Base-by-base conservation (phyloP, 352 stramenopile genomes). In the Plasmopara halstedii region DNA sequence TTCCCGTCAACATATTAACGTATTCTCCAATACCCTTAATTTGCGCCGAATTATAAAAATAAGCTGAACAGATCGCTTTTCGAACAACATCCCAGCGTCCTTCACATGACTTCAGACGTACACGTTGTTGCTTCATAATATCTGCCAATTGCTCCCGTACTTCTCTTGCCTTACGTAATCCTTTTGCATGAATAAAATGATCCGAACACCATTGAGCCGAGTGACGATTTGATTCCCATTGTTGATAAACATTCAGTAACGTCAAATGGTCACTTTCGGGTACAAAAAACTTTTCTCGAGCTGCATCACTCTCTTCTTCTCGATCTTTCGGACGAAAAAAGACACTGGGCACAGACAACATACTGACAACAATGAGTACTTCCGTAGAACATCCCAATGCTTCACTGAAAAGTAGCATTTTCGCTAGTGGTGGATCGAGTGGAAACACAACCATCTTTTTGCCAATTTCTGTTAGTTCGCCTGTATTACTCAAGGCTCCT, bases 1-100 rank as follows among this genome's bases (percentile, higher is more conserved):
- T 98, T 13, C 95, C 95, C 25, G 88, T 98, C 15, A 99, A 70
- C 89, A 99, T 98, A 67, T 99, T 99, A n/a, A 99, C 94, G 66
- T 99, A 99, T 66, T 99, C 95, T 20, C 95, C 96, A 46, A 99
- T 98, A 15, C 95, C 95, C 72, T 99, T 99, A 63, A 99, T 98
- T 57, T 98, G 95, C 9, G 95, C 96, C 37, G 86, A 95, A 56
- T 99, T 99, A 88, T 98, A 98, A 56, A 99, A 99, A 68, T 99
- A 99, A 10, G 95, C 95, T 15, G 95, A 98, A 70, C 96, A 99
- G 58, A 99, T 98, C 0, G 95, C 89, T 70, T 98, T 98, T 25
- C 97, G 85, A 31, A 99, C 91, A 3, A 96, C 80, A 72, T 99
- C 96, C 96, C 96, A 99, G 33, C 83, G 79, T 25, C 84, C 88